phyloP scores from a whole-genome alignment of 2,329 filamentous ascomycete genomes.

The Didymella sp. region DNA sequence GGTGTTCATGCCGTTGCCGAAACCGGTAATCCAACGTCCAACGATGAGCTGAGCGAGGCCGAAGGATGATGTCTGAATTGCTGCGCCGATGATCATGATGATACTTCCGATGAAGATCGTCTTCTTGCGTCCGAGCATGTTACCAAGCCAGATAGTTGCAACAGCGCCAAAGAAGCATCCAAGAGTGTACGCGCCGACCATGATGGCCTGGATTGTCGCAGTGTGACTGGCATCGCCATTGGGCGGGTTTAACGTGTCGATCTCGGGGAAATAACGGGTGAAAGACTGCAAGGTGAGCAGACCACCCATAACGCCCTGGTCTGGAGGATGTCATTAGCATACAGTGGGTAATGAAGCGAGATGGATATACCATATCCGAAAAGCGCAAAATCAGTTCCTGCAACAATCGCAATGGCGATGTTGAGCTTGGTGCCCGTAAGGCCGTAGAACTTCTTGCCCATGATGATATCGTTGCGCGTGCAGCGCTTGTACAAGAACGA shows the following conservation, averaged over 20 bases:
- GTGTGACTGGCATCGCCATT: conserved; percentile 43
- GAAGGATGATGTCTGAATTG: conserved; percentile 63
- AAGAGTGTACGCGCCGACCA: conserved; percentile 48
- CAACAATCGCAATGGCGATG: conserved; percentile 73
- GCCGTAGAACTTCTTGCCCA: conserved; percentile 63
- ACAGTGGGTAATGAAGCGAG: not conserved
- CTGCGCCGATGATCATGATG: conserved; percentile 66
- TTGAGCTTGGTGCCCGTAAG: conserved; percentile 69
- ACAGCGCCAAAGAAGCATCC: conserved; percentile 56
- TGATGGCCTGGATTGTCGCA: conserved; percentile 54
- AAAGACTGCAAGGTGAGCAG: conserved; percentile 74
- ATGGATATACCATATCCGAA: conserved; percentile 68
- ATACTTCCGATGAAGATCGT: conserved; percentile 66
- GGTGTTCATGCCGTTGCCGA: conserved; percentile 50
- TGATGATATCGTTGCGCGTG: conserved; percentile 1
- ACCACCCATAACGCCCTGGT: conserved; percentile 63
- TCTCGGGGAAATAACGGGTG: conserved; percentile 53
- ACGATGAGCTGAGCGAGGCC: conserved; percentile 56
- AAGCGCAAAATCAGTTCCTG: conserved; percentile 73
- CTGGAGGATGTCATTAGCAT: conserved; percentile 13
- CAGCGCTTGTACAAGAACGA: conserved; percentile 11
- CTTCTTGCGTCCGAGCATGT: conserved; percentile 63
- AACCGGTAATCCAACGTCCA: conserved; percentile 59
- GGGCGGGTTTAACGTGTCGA: conserved; percentile 50
- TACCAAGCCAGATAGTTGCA: conserved; percentile 59